Percentiles rank a stretch among this genome's conserved stretches.
phyloP scores from a whole-genome alignment of 495 filamentous ascomycete genomes.

The Usnea hakonensis region DNA sequence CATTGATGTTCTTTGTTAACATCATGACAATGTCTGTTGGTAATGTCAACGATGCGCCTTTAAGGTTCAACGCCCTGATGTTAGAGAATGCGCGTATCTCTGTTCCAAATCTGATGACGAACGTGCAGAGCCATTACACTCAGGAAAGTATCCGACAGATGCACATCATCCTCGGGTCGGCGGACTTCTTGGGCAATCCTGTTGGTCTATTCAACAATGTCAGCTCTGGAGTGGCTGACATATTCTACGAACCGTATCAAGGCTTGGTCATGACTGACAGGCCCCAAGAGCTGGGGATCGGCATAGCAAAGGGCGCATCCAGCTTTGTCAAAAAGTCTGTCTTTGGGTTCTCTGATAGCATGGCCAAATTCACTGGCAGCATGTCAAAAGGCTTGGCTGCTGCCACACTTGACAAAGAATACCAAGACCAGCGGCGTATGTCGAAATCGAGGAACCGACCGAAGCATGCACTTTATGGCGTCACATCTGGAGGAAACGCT shows the following conservation, averaged over 20 bases:
- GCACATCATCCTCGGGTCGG: constrained; percentile 91
- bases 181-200: constrained; percentile 97
- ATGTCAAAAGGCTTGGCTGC: constrained; percentile 94
- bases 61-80: constrained; percentile 87
- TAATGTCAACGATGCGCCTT: constrained; percentile 94
- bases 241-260: constrained; percentile 99
- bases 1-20: constrained; percentile 96
- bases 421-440: constrained; percentile 91
- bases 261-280: constrained; percentile 92
- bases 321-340: constrained; percentile 98
- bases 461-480: constrained; percentile 93
- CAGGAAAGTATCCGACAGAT: constrained; percentile 93
- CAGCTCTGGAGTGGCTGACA: constrained; percentile 90
- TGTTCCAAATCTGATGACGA: constrained; percentile 69
- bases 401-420: constrained; percentile 95
- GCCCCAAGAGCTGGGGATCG: constrained; percentile 87
- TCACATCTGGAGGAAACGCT: constrained; percentile 90
- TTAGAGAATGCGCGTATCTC: constrained; percentile 93
- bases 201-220: constrained; percentile 98
- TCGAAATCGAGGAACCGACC: constrained; percentile 87
- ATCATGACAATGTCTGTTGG: constrained; percentile 98
- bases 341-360: constrained; percentile 90
- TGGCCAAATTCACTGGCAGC: constrained; percentile 92
- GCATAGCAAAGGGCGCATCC: constrained; percentile 91
- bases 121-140: constrained; percentile 87